These are phyloP conservation scores for Penicillium sp. DNA, from an alignment of 2,329 filamentous ascomycete genomes.

Conservation along the genomic window DNA sequence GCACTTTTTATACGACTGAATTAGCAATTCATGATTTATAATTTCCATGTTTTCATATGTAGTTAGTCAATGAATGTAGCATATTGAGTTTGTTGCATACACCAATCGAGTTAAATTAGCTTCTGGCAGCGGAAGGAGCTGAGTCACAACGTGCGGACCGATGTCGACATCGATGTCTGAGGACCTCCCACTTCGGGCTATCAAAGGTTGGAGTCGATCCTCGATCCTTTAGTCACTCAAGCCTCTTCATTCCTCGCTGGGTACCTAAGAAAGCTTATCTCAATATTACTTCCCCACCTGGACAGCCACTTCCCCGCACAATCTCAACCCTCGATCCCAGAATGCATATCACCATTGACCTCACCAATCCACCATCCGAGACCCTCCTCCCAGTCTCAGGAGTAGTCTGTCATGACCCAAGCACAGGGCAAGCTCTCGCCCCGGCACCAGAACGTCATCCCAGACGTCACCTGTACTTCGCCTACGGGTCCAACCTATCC, in stretches of 20 bases:
- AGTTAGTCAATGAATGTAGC: neutral
- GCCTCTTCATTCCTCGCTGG: neutral
- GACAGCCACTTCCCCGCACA: neutral
- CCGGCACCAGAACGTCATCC: slow-evolving; percentile 5
- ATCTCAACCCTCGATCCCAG: neutral
- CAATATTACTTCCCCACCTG: neutral
- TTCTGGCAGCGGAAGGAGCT: neutral
- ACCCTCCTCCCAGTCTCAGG: slow-evolving; percentile 1
- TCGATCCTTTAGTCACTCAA: neutral
- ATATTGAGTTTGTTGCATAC: neutral
- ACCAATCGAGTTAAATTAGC: neutral
- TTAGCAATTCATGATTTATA: neutral
- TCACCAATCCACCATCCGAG: slow-evolving; percentile 2
- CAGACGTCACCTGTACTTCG: slow-evolving; percentile 39
- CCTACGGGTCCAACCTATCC: slow-evolving; percentile 45
- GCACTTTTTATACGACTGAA: neutral
- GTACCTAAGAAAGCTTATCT: neutral
- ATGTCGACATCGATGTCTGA: neutral
- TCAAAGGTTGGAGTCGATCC: neutral
- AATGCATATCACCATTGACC: slow-evolving; percentile 5
- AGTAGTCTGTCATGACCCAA: neutral
- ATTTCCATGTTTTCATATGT: no score
- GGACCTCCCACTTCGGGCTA: neutral
- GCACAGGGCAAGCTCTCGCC: slow-evolving; percentile 19
- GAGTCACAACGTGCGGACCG: neutral